Evolutionary conservation across 2,329 filamentous ascomycete genomes (phyloP).

Genomic region (Aspergillus carbonarius): DNA sequence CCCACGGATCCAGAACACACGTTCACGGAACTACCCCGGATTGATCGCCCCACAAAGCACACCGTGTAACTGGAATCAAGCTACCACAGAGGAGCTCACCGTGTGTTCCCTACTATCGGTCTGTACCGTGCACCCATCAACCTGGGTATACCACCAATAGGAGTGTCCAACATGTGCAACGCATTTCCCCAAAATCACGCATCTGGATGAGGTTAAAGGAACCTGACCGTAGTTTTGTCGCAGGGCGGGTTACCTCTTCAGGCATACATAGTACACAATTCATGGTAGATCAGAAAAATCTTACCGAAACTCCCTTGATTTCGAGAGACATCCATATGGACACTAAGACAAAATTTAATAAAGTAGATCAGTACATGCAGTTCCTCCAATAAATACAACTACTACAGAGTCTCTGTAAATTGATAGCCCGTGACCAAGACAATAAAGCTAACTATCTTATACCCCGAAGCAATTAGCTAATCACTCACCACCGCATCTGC

Average conservation of each 20-base stretch:
- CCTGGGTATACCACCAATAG: background rate
- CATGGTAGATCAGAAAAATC: background rate
- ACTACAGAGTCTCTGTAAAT: background rate
- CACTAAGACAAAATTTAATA: too few species aligned
- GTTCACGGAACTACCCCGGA: constrained; percentile 1
- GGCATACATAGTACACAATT: background rate
- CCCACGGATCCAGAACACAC: background rate
- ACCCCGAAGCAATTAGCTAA: background rate
- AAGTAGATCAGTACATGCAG: too few species aligned
- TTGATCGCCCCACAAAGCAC: background rate
- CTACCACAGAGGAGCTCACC: background rate
- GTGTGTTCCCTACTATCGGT: background rate
- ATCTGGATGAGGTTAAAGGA: background rate
- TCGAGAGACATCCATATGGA: too few species aligned
- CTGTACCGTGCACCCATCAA: background rate
- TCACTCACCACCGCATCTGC: background rate
- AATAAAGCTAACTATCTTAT: background rate
- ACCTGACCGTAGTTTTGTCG: background rate
- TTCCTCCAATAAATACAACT: background rate
- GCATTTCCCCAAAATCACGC: background rate
- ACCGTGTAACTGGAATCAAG: background rate
- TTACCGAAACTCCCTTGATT: too few species aligned
- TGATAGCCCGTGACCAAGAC: background rate
- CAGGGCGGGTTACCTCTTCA: background rate
- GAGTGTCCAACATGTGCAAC: background rate